Evolutionary conservation across 805 yeast species (phyloP), one percentile per base, ranked within the genome.

Genomic region (Zygoascus biomembranicola): DNA sequence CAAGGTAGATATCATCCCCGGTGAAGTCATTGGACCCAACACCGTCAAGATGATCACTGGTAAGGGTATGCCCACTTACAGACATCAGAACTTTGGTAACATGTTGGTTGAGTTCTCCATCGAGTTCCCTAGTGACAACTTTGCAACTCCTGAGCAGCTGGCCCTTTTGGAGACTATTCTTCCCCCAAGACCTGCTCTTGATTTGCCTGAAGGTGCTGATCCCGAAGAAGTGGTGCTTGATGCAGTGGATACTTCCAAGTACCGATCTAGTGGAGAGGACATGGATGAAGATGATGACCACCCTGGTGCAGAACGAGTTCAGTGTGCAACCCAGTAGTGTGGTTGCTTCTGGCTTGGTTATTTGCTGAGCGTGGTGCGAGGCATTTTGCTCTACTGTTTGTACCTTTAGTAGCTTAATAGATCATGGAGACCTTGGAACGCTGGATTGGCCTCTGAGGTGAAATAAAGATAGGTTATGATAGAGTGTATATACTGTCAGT

Each of bases 31-130:
- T 59, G 65, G 90, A 32, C 97, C 98, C 50, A 95, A 87, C 59
- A 69, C 76, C 43, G 75, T 83, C 63, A 90, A 89, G 73, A 89
- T 89, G 52, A 74, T 94, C 59, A 89, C 85, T 62, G 88, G 84
- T 64, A 90, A 92, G 73, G 99, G 99, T 82, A 94, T 94, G 99
- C 99, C 99, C 61, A 75, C 92, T 60, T 84, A 78, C 73, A 83
- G 94, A 73, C 84, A 80, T 68, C 96, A 96, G 69, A 88, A 90
- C 59, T 77, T 70, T 65, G 99, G 99, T 72, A 82, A 89, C 74
- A 78, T 94, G 74, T 81, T 87, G 64, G 74, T 94, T 62, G 84
- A 87, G 68, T 94, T 94, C 73, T 82, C 81, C 60, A 79, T 94
- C 65, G 89, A 86, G 68, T 94, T 94, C 88, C 99, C 99, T 60